phyloP scores from a whole-genome alignment of 2,329 filamentous ascomycete species.

The Talaromyces sp. region DNA sequence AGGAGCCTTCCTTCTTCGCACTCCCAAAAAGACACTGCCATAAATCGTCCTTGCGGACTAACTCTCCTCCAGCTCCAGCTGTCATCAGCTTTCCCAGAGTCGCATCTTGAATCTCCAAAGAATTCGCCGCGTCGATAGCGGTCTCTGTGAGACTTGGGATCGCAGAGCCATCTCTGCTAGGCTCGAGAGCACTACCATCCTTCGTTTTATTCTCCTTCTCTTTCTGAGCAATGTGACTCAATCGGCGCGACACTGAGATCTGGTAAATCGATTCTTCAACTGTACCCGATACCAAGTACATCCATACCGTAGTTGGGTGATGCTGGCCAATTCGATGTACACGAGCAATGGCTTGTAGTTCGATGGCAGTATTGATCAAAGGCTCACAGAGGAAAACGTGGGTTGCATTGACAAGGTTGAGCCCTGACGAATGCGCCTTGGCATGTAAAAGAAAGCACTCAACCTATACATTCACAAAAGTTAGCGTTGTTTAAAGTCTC shows the following conservation, averaged over 20 bases:
- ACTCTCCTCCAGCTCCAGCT: slow-evolving; percentile 67
- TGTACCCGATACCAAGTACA: slow-evolving; percentile 86
- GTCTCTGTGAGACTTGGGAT: slow-evolving; percentile 48
- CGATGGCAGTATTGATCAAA: slow-evolving; percentile 85
- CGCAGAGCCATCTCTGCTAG: slow-evolving; percentile 8
- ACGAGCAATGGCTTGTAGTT: slow-evolving; percentile 89
- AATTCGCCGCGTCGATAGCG: slow-evolving; percentile 77
- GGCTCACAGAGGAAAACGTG: slow-evolving; percentile 96
- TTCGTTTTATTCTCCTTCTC: slow-evolving; percentile 33
- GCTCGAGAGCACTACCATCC: slow-evolving; percentile 20
- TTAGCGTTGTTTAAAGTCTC: not conserved
- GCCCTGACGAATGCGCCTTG: slow-evolving; percentile 77
- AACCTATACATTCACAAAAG: slow-evolving; percentile 37
- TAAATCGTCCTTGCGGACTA: slow-evolving; percentile 71
- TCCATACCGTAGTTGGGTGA: slow-evolving; percentile 85
- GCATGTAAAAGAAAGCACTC: slow-evolving; percentile 90
- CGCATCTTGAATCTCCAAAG: slow-evolving; percentile 72
- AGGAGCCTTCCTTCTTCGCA: slow-evolving; percentile 26
- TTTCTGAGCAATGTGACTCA: slow-evolving; percentile 66
- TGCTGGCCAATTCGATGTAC: slow-evolving; percentile 92
- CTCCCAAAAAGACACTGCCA: slow-evolving; percentile 85
- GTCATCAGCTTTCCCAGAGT: slow-evolving; percentile 65
- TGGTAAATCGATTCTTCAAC: slow-evolving; percentile 91
- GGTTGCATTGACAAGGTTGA: slow-evolving; percentile 88
- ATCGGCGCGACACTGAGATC: slow-evolving; percentile 71